Base-by-base conservation (phyloP, 805 yeast genomes). In the Candida endomychidarum region DNA sequence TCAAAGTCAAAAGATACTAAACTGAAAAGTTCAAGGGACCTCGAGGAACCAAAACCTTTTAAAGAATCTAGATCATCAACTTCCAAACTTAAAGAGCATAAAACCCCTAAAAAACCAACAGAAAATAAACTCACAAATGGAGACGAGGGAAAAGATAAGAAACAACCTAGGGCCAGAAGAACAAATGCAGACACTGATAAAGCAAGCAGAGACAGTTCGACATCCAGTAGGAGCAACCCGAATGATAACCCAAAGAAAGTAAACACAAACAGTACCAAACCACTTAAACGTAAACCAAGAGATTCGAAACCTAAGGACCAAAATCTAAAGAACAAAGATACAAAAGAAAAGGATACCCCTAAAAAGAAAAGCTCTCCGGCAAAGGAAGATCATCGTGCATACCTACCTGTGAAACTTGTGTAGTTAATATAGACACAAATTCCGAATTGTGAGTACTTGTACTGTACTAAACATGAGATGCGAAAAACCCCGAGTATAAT, bases 181-280 rank as follows among this genome's bases (percentile, higher is more conserved):
- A 12, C 42, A 28, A 33, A 36, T 12, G 35, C 43, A 35, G 35
- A 47, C 38, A 32, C 38, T 35, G 21, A 32, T 6, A 32, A 29
- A 12, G 5, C 21, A 29, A 29, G 11, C 14, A 10, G 14, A 11
- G n/a, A n/a, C n/a, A n/a, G n/a, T n/a, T n/a, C n/a, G n/a, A n/a
- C n/a, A n/a, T n/a, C n/a, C n/a, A n/a, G n/a, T n/a, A n/a, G n/a
- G n/a, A n/a, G n/a, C n/a, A n/a, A n/a, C n/a, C n/a, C n/a, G n/a
- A n/a, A n/a, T n/a, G 19, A 19, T 17, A 23, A 10, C 18, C 5
- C 16, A 29, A 38, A 25, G 20, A 17, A 15, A 27, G 26, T 8
- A 5, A 23, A 23, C n/a, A 23, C 26, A 37, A 21, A 21, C 23
- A 21, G 9, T 8, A 21, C 23, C 23, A 21, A 21, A 21, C 9